Base-by-base conservation (phyloP, 1,284 basidiomycete species). In the Microstroma glucosiphilum region DNA sequence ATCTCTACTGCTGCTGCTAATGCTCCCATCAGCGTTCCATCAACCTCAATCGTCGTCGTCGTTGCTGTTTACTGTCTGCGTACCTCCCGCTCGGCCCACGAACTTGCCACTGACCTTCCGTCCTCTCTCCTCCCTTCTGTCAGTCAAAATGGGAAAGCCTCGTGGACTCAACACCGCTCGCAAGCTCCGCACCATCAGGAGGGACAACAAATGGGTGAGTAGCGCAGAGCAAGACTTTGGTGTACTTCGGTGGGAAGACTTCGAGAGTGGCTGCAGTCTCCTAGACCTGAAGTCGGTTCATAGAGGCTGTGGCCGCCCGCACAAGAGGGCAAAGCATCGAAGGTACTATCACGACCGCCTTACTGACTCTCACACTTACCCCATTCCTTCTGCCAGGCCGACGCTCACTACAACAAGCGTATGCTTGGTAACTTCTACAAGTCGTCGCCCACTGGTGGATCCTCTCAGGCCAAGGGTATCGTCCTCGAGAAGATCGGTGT, bases 401-500 rank as follows among this genome's bases (percentile, higher is more conserved):
- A 99, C 84, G 94, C 94, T 83, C 85, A 88, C 65, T 99, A 96
- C 86, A 99, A 98, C 88, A 99, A 98, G 85, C 91, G 96, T 80
- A 94, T 96, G 65, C 89, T 99, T 68, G 96, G 96, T 73, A 99
- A 98, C 85, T 88, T 96, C 83, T 99, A 94, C 89, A 96, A 96
- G 86, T 98, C 96, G 80, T 98, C 96, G 56, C 96, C 96, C 61
- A 98, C 96, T 70, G 96, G 92, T 85, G 96, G 96, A 76, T 94
- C 93, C 61, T 98, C 96, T 76, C 96, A 99, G 83, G 96, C 96
- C 77, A 99, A 98, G 86, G 96, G 96, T 76, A 99, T 99, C 81
- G 96, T 99, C 70, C 89, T 99, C 69, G 96, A 99, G 85, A 99
- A 99, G 86, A 89, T 93, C 81, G 85, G 85, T 81, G 84, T 86